Conservation (phyloP, 2,329 filamentous ascomycete species). For the Neopestalotiopsis sp. region DNA sequence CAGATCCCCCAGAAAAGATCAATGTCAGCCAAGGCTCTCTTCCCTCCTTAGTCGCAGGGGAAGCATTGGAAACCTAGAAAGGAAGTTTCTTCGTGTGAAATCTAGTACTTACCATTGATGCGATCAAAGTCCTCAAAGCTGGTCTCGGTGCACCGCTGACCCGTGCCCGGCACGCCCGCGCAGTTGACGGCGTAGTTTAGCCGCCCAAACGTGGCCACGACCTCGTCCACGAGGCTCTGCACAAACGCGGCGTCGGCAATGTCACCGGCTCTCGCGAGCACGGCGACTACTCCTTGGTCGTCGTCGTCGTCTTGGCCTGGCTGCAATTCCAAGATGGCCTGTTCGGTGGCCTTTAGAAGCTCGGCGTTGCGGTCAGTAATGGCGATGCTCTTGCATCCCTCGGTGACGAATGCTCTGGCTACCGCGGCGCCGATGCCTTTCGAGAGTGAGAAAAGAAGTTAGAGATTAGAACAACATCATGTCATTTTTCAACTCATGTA, state of each 20-base stretch:
- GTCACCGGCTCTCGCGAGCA: constrained; percentile 47
- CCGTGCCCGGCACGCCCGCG: constrained; percentile 54
- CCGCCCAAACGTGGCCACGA: constrained; percentile 44
- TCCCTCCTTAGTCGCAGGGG: background rate
- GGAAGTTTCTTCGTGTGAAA: too few relatives aligned
- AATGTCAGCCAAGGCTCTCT: background rate
- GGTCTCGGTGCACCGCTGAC: constrained; percentile 51
- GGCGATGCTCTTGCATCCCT: constrained; percentile 55
- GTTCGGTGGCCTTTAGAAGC: constrained; percentile 43
- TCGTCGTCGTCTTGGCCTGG: constrained; percentile 38
- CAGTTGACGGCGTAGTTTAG: constrained; percentile 64
- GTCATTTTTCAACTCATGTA: background rate
- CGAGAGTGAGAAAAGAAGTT: background rate
- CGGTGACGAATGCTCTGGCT: constrained; percentile 53
- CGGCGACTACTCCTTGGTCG: background rate
- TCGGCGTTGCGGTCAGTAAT: constrained; percentile 57
- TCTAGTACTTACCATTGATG: constrained; percentile 44
- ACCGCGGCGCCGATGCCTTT: constrained; percentile 62
- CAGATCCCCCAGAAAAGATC: background rate
- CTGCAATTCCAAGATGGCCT: constrained; percentile 31
- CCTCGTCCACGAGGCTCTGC: constrained; percentile 40
- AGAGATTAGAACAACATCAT: background rate
- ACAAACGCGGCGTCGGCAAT: constrained; percentile 53
- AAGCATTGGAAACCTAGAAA: too few relatives aligned
- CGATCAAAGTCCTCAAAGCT: constrained; percentile 53